Evolutionary conservation across 768 basidiomycete genomes (phyloP).

Genomic region (Serendipita sp.): DNA sequence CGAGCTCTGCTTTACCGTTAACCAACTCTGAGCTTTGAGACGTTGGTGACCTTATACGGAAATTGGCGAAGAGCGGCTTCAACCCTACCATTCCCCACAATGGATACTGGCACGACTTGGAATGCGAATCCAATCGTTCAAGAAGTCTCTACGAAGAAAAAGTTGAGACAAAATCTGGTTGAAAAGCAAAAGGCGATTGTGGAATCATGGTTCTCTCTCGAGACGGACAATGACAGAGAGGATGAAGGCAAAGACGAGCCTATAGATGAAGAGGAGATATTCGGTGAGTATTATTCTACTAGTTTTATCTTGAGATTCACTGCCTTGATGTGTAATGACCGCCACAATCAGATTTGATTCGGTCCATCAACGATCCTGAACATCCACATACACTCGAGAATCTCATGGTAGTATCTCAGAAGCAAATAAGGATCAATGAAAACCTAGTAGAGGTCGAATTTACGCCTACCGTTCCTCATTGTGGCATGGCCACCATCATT

Average conservation of each 20-base stretch:
- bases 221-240: slow-evolving; percentile 20
- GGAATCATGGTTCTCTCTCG: slow-evolving; percentile 22
- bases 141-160: slow-evolving; percentile 28
- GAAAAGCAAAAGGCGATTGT: slow-evolving; percentile 22
- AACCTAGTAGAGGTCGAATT: slow-evolving; percentile 67
- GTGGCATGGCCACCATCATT: slow-evolving; percentile 93
- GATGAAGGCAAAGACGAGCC: slow-evolving; percentile 31
- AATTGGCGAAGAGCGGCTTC: no score
- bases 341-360: slow-evolving; percentile 57
- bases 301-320: neutral
- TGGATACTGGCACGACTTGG: neutral
- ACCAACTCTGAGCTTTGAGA: no score
- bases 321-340: no score
- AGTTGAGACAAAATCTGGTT: slow-evolving; percentile 19
- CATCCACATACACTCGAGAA: slow-evolving; percentile 87
- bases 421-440: slow-evolving; percentile 50
- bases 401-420: slow-evolving; percentile 82
- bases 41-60: no score
- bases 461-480: slow-evolving; percentile 95
- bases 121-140: slow-evolving; percentile 87
- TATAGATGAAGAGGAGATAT: slow-evolving; percentile 88
- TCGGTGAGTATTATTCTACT: slow-evolving; percentile 38
- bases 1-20: no score
- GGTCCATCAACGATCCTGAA: slow-evolving; percentile 88
- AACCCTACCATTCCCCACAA: neutral